Evolutionary conservation across 192 early-diverging fungal genomes (phyloP), one percentile per base, ranked within the genome.

Genomic region (Geranomyces michiganensis): DNA sequence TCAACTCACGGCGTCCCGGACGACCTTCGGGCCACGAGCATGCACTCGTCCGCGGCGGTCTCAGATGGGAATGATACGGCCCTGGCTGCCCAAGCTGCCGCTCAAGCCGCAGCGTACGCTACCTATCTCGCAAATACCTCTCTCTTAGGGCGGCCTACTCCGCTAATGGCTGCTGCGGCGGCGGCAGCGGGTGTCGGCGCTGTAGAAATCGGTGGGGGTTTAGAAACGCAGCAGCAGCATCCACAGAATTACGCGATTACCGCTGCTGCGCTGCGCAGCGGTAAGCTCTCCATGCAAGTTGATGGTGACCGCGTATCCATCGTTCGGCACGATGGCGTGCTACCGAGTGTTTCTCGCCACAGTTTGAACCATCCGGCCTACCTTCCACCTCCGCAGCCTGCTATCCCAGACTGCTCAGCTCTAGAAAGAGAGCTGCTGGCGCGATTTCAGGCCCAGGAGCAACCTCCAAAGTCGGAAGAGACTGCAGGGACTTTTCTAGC

Each of bases 221-320:
- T n/a, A 15, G n/a, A 53, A 53, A 7, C 51, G 4, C 24, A 53
- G 51, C 51, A 53, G 24, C 51, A 53, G 24, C 51, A 53, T 41
- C 36, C 36, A 41, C 36, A 41, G 10, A 41, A 41, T 41, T 41
- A 41, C 36, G 36, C 4, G 7, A 53, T 26, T 53, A 26, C 51
- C 24, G 51, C 51, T 9, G 51, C 51, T 8, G 51, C 24, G 51
- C 51, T 53, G n/a, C 51, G 51, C 51, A 41, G 36, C 36, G 51
- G 51, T 7, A 53, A 53, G 51, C 24, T 53, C 4, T 53, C 51
- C n/a, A 53, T 53, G 51, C 51, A 53, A 15, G 24, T 53, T 4
- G 51, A 53, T 26, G 51, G 51, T 26, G 51, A 53, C 24, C 51
- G 51, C 51, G 51, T 53, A 6, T 53, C 51, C n/a, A 53, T 53